These are phyloP conservation scores for Babesia bigemina DNA, from an alignment of 169 alveolate genomes.

Conservation along the genomic window DNA sequence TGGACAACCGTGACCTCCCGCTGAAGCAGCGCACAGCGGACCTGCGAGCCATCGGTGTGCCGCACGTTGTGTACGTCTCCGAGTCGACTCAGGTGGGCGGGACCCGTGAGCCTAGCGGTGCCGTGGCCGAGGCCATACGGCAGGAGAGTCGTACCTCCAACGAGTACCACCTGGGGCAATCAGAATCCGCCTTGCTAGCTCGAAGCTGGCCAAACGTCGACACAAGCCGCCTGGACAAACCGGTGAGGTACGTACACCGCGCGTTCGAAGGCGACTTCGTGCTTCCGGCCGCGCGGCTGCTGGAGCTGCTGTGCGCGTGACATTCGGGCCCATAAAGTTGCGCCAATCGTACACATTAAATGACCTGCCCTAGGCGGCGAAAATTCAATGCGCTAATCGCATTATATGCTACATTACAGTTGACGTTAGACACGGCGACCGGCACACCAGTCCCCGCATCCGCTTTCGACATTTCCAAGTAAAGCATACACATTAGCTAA, in stretches of 20 bases:
- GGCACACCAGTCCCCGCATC: too few species aligned
- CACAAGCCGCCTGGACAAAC: neutral
- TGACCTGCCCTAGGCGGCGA: neutral
- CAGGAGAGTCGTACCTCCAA: slow-evolving; percentile 29
- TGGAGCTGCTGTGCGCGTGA: slow-evolving; percentile 35
- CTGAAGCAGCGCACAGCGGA: slow-evolving; percentile 42
- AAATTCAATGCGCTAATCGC: too few species aligned
- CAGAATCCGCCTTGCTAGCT: slow-evolving; percentile 7
- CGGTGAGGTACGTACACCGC: slow-evolving; percentile 33
- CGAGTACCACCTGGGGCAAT: slow-evolving; percentile 45
- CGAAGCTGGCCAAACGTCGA: neutral
- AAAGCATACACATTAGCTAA: too few species aligned
- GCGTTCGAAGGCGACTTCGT: slow-evolving; percentile 9
- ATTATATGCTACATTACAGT: too few species aligned
- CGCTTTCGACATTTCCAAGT: too few species aligned
- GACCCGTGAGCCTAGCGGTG: neutral
- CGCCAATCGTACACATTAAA: neutral
- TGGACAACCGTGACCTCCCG: slow-evolving; percentile 47
- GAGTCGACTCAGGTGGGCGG: neutral
- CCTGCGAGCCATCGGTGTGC: slow-evolving; percentile 49
- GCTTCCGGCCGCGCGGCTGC: slow-evolving; percentile 20
- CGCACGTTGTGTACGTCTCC: slow-evolving; percentile 43
- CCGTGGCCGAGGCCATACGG: slow-evolving; percentile 7
- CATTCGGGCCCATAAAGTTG: neutral
- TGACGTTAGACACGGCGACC: too few species aligned